Percentiles rank a stretch among this genome's conserved stretches.
Evolutionary conservation across 2,329 filamentous ascomycete species (phyloP).

Genomic region (Gremmenia infestans): DNA sequence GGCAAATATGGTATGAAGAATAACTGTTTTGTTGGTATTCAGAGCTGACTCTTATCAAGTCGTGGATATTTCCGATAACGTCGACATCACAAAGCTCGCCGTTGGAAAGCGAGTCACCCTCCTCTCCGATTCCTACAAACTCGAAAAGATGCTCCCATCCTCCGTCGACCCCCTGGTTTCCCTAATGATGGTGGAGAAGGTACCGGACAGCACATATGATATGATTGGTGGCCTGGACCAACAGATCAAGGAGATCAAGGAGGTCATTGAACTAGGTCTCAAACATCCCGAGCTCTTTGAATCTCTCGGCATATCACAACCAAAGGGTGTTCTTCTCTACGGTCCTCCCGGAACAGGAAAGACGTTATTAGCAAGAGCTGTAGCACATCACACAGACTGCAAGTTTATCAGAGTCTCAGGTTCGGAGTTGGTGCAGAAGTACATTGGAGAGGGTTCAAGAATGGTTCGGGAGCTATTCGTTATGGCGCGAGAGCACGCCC

Average conservation of each 20-base stretch:
- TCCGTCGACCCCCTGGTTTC: slow-evolving; percentile 98
- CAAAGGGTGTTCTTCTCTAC: slow-evolving; percentile 95
- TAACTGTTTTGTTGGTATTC: background rate
- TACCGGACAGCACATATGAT: slow-evolving; percentile 98
- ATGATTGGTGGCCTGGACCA: slow-evolving; percentile 99
- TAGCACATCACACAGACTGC: slow-evolving; percentile 97
- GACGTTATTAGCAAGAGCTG: slow-evolving; percentile 88
- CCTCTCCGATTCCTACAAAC: slow-evolving; percentile 95
- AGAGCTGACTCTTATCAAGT: slow-evolving; percentile 49
- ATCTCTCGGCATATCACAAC: slow-evolving; percentile 96
- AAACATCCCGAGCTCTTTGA: slow-evolving; percentile 99
- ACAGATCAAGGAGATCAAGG: slow-evolving; percentile 99
- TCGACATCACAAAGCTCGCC: slow-evolving; percentile 93
- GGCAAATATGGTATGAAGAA: slow-evolving; percentile 87
- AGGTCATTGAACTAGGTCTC: slow-evolving; percentile 96
- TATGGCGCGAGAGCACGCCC: slow-evolving; percentile 97
- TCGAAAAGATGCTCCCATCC: slow-evolving; percentile 96
- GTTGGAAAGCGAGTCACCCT: slow-evolving; percentile 96
- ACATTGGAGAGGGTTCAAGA: slow-evolving; percentile 94
- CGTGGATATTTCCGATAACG: slow-evolving; percentile 89
- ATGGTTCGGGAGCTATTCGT: slow-evolving; percentile 99
- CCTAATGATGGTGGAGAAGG: slow-evolving; percentile 99
- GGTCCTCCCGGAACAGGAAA: slow-evolving; percentile 96
- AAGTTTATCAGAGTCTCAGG: slow-evolving; percentile 98
- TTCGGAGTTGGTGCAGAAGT: slow-evolving; percentile 96